These are phyloP conservation scores for Pseudopithomyces maydicus DNA, from an alignment of 2,329 filamentous ascomycete genomes.

Conservation along the genomic window DNA sequence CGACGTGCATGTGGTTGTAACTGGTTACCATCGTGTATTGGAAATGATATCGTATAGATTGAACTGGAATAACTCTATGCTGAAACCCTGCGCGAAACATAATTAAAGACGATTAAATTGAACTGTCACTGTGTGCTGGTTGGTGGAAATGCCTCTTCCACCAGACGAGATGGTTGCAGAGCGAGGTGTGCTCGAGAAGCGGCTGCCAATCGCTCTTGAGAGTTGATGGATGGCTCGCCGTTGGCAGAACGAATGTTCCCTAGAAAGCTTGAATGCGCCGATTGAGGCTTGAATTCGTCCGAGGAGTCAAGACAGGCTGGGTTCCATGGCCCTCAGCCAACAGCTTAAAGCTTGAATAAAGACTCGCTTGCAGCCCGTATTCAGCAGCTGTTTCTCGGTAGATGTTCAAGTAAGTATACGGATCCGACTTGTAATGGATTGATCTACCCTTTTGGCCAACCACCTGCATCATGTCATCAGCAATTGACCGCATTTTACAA, in stretches of 20 bases:
- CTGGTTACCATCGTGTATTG: neutral
- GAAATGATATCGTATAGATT: neutral
- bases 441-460: conserved; percentile 50
- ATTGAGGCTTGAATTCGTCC: conserved; percentile 8
- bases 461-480: neutral
- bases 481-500: neutral
- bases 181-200: neutral
- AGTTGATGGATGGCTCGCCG: no score
- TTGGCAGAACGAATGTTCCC: no score
- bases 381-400: conserved; percentile 40
- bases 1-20: no score
- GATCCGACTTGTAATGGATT: conserved; percentile 81
- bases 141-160: neutral
- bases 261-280: neutral
- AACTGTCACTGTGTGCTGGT: neutral
- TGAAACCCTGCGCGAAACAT: neutral
- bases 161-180: neutral
- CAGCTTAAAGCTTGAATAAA: conserved; percentile 50
- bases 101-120: neutral
- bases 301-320: conserved; percentile 8
- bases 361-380: conserved; percentile 50
- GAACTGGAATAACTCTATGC: neutral
- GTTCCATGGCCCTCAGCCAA: conserved; percentile 20
- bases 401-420: conserved; percentile 54
- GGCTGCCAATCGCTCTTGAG: no score